Conservation (phyloP, 2,329 filamentous ascomycete species). For the Diaporthe nobilis region DNA sequence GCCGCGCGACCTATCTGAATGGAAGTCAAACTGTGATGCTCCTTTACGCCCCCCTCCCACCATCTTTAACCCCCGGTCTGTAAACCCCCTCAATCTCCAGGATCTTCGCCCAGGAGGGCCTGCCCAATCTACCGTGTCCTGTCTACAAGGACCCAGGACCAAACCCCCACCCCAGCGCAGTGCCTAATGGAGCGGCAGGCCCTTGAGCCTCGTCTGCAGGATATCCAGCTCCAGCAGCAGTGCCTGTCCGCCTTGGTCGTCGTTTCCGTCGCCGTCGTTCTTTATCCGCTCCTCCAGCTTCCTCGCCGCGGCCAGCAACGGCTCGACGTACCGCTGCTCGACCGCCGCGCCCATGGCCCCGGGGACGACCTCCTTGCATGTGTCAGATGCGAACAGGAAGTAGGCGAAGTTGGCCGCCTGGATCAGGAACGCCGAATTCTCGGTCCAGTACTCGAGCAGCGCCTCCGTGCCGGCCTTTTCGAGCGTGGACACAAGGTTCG, state of each 20-base stretch:
- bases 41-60: constrained; percentile 7
- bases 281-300: constrained; percentile 47
- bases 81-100: neutral
- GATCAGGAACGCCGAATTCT: constrained; percentile 68
- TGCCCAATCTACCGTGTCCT: neutral
- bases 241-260: constrained; percentile 29
- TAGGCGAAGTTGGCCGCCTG: constrained; percentile 74
- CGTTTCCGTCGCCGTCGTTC: constrained; percentile 25
- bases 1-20: neutral
- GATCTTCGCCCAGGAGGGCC: neutral
- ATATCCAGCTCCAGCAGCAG: constrained; percentile 41
- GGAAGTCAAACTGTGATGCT: constrained; percentile 8
- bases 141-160: neutral
- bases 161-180: neutral
- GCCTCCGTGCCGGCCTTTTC: constrained; percentile 52
- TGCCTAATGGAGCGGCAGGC: constrained; percentile 36
- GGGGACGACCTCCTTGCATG: constrained; percentile 65
- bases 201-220: constrained; percentile 39
- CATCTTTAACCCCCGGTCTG: neutral
- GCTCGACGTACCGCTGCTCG: constrained; percentile 70
- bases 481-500: constrained; percentile 63
- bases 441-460: constrained; percentile 65
- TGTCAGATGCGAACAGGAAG: constrained; percentile 65
- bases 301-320: constrained; percentile 62
- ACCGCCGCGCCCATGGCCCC: constrained; percentile 70